A percentile compares a stretch with the other conserved stretches of the same genome.
Conservation (phyloP, 2,329 filamentous ascomycete species). For the Calonectria pseudoturangicola region DNA sequence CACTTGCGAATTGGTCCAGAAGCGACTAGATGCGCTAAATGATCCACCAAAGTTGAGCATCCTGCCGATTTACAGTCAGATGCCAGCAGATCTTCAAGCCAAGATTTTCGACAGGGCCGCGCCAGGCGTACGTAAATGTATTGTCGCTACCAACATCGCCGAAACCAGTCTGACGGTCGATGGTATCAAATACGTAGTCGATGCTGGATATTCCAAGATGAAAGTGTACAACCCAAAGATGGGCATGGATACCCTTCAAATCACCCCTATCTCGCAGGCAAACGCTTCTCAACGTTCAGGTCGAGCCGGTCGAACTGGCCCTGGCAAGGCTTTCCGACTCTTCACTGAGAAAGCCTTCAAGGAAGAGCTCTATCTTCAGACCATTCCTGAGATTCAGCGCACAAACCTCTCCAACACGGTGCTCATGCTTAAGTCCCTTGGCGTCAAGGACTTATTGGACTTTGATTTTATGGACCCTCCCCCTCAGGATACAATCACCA, state of each 20-base stretch:
- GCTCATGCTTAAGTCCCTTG: slow-evolving; percentile 92
- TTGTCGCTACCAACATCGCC: slow-evolving; percentile 98
- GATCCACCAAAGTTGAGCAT: slow-evolving; percentile 97
- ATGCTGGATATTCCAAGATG: slow-evolving; percentile 95
- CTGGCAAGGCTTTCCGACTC: slow-evolving; percentile 94
- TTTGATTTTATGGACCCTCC: slow-evolving; percentile 99
- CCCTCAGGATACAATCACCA: slow-evolving; percentile 97
- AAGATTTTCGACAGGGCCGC: slow-evolving; percentile 97
- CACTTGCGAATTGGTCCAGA: slow-evolving; percentile 94
- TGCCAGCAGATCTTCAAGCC: slow-evolving; percentile 97
- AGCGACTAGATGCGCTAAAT: slow-evolving; percentile 90
- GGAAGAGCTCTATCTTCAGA: slow-evolving; percentile 96
- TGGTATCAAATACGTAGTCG: slow-evolving; percentile 99
- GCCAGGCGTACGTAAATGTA: slow-evolving; percentile 95
- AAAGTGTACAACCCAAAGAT: slow-evolving; percentile 99
- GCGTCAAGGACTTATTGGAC: slow-evolving; percentile 94
- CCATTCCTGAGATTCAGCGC: slow-evolving; percentile 97
- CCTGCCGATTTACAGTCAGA: slow-evolving; percentile 98
- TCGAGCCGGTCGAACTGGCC: slow-evolving; percentile 93
- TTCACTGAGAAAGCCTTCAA: slow-evolving; percentile 97
- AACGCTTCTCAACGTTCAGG: slow-evolving; percentile 96
- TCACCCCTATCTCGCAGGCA: slow-evolving; percentile 97
- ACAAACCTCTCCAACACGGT: slow-evolving; percentile 98
- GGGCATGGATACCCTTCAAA: slow-evolving; percentile 99
- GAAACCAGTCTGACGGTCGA: slow-evolving; percentile 98